Conservation (phyloP, 257 asterid species). For the Fraxinus americana region DNA sequence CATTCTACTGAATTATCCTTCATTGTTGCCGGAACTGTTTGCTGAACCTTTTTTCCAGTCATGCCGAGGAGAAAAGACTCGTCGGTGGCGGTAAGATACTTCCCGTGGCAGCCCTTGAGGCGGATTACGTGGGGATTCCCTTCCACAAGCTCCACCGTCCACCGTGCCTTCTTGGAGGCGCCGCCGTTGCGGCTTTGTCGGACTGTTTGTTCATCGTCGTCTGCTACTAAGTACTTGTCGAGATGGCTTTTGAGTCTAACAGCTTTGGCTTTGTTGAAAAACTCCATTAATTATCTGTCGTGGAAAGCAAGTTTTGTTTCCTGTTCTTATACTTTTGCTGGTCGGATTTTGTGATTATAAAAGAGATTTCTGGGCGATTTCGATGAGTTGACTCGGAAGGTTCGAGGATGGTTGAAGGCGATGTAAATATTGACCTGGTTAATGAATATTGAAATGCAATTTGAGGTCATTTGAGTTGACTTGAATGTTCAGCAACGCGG, state of each 20-base stretch:
- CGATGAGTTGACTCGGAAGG: slow-evolving; percentile 13
- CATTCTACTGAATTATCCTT: slow-evolving; percentile 44
- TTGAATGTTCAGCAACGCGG: background rate
- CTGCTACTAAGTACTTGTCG: slow-evolving; percentile 65
- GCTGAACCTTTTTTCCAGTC: slow-evolving; percentile 59
- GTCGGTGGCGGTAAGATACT: slow-evolving; percentile 66
- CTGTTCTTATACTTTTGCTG: background rate
- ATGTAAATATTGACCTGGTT: slow-evolving; percentile 13
- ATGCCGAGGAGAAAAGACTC: slow-evolving; percentile 53
- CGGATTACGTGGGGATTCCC: slow-evolving; percentile 55
- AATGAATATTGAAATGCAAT: background rate
- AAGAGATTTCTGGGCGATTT: background rate
- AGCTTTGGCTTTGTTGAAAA: slow-evolving; percentile 53
- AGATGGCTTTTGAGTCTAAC: slow-evolving; percentile 65
- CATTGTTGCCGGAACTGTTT: slow-evolving; percentile 16
- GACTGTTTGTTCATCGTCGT: slow-evolving; percentile 57
- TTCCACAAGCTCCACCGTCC: slow-evolving; percentile 59
- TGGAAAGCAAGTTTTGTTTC: slow-evolving; percentile 9
- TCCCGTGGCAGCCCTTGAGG: slow-evolving; percentile 59
- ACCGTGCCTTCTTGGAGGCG: slow-evolving; percentile 53
- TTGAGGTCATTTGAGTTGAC: background rate
- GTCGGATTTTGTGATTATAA: background rate
- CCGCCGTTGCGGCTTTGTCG: slow-evolving; percentile 75
- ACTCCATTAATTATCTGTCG: slow-evolving; percentile 42
- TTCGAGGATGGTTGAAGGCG: slow-evolving; percentile 2